These are phyloP conservation scores for Lactifluus pinguis DNA, from an alignment of 768 basidiomycete species.

Conservation along the genomic window DNA sequence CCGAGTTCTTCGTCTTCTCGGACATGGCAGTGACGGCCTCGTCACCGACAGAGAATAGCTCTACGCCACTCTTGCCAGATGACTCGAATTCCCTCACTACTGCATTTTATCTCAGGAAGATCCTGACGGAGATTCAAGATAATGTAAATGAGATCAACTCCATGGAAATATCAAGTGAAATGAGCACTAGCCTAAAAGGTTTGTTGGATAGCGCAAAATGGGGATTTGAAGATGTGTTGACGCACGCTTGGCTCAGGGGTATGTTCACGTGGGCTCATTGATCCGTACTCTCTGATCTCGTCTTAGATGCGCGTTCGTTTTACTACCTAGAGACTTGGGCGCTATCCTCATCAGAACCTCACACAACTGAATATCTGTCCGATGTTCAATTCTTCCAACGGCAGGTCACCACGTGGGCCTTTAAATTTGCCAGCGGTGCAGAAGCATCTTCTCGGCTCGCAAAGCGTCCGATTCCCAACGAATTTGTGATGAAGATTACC, in stretches of 20 bases:
- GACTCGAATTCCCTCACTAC: conserved; percentile 79
- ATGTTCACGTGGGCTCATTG: conserved; percentile 19
- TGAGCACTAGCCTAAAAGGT: conserved; percentile 52
- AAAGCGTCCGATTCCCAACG: conserved; percentile 51
- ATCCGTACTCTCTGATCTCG: not conserved
- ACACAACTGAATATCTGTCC: conserved; percentile 66
- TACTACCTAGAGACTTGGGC: conserved; percentile 85
- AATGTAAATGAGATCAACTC: conserved; percentile 69
- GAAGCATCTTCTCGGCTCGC: conserved; percentile 46
- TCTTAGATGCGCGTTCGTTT: conserved; percentile 70
- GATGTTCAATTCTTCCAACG: conserved; percentile 76
- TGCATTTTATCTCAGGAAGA: conserved; percentile 67
- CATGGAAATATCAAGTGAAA: conserved; percentile 77
- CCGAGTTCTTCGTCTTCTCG: conserved; percentile 78
- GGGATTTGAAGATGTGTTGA: conserved; percentile 79
- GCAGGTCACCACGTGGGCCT: conserved; percentile 63
- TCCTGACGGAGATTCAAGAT: conserved; percentile 81
- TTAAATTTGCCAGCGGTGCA: conserved; percentile 73
- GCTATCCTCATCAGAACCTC: conserved; percentile 48
- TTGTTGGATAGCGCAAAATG: conserved; percentile 78
- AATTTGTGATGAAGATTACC: conserved; percentile 65
- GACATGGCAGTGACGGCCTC: conserved; percentile 65
- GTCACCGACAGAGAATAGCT: conserved; percentile 29
- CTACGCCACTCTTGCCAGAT: conserved; percentile 52
- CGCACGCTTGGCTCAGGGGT: conserved; percentile 80